Conservation (phyloP, 148 eudicot genomes). For the Vaccinium myrtillus region DNA sequence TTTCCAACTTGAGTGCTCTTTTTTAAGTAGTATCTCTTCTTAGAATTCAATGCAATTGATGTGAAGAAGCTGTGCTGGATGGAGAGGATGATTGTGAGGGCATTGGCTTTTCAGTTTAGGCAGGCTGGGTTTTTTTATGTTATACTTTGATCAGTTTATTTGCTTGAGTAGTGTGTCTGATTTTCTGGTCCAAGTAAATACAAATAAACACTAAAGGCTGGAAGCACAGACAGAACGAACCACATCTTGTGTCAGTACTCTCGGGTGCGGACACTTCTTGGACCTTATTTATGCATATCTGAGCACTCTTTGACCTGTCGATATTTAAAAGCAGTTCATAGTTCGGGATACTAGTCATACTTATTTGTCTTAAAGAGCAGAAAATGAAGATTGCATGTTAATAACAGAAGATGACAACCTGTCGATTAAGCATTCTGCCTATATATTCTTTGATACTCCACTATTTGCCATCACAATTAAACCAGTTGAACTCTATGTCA, state of each 20-base stretch:
- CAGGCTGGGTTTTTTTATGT: background rate
- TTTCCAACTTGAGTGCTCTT: background rate
- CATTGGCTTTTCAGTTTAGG: background rate
- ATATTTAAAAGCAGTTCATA: background rate
- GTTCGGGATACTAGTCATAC: constrained; percentile 1
- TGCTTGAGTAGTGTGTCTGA: background rate
- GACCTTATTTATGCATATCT: background rate
- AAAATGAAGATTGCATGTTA: background rate
- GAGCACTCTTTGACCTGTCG: background rate
- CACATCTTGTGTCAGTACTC: background rate
- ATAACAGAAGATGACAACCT: background rate
- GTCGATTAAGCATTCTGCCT: background rate
- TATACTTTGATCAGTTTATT: background rate
- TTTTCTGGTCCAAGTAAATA: background rate
- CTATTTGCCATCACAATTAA: background rate
- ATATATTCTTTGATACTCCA: background rate
- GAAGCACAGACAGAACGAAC: background rate
- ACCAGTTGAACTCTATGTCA: background rate
- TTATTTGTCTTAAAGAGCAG: background rate
- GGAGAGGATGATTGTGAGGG: background rate
- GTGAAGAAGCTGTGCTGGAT: background rate
- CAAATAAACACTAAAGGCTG: background rate
- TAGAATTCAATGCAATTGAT: background rate
- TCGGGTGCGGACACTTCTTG: background rate
- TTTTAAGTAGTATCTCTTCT: background rate